Percentiles rank a stretch among this genome's conserved stretches.
These are phyloP conservation scores for Cordyceps javanica DNA, from an alignment of 2,329 filamentous ascomycete species.

Conservation along the genomic window DNA sequence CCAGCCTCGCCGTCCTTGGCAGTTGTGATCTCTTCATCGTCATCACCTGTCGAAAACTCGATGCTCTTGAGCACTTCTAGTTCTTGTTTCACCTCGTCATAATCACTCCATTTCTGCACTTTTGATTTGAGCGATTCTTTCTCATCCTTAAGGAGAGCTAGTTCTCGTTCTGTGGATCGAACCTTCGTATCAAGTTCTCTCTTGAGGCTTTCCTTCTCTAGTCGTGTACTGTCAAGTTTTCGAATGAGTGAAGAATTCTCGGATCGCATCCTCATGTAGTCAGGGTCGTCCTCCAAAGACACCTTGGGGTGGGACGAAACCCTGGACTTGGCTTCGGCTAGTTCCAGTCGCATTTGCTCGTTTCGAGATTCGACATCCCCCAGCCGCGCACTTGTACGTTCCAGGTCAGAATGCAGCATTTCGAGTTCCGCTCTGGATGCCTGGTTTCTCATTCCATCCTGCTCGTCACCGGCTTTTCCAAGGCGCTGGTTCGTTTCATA, in stretches of 20 bases:
- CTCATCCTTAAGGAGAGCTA: slow-evolving; percentile 68
- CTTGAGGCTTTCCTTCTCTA: slow-evolving; percentile 78
- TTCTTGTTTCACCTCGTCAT: slow-evolving; percentile 94
- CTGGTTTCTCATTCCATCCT: slow-evolving; percentile 51
- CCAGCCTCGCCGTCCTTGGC: slow-evolving; percentile 29
- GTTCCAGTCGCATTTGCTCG: slow-evolving; percentile 82
- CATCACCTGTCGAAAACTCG: slow-evolving; percentile 87
- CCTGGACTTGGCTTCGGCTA: slow-evolving; percentile 77
- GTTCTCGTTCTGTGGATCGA: slow-evolving; percentile 73
- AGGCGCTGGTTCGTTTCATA: slow-evolving; percentile 94
- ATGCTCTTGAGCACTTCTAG: slow-evolving; percentile 96
- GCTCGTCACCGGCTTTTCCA: slow-evolving; percentile 62
- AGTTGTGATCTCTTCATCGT: slow-evolving; percentile 62
- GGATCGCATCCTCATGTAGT: slow-evolving; percentile 78
- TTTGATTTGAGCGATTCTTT: slow-evolving; percentile 73
- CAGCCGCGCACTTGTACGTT: slow-evolving; percentile 78
- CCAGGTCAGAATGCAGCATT: slow-evolving; percentile 85
- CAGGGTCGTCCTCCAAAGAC: slow-evolving; percentile 79
- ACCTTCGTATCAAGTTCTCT: slow-evolving; percentile 70
- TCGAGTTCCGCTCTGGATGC: slow-evolving; percentile 88
- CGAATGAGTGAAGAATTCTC: slow-evolving; percentile 90
- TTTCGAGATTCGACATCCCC: slow-evolving; percentile 92
- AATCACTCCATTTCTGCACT: slow-evolving; percentile 85
- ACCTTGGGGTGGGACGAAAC: slow-evolving; percentile 54
- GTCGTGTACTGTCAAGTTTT: slow-evolving; percentile 75